phyloP scores from a whole-genome alignment of 345 rosid species.

The Cardamine occulta region DNA sequence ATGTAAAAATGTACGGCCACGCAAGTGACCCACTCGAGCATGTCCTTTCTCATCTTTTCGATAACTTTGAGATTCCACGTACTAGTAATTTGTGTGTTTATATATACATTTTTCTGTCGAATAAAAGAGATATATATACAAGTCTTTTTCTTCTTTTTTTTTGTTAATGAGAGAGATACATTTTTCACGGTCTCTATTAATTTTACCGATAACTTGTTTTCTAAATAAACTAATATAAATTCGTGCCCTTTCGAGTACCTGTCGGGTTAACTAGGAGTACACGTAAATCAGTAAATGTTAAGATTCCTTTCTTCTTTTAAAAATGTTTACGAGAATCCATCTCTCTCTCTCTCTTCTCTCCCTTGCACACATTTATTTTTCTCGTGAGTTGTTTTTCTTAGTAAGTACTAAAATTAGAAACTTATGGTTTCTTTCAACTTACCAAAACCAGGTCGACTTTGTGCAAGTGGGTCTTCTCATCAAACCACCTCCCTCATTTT shows the following conservation, averaged over 20 bases:
- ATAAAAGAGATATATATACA: not conserved
- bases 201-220: constrained; percentile 19
- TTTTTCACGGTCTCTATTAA: constrained; percentile 25
- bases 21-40: constrained; percentile 26
- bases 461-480: constrained; percentile 41
- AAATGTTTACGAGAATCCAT: constrained; percentile 12
- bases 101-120: not conserved
- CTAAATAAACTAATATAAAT: not conserved
- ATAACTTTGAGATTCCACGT: constrained; percentile 43
- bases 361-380: not conserved
- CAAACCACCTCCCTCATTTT: constrained; percentile 1
- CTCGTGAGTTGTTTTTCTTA: constrained; percentile 29
- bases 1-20: constrained; percentile 34
- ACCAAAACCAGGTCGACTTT: constrained; percentile 39
- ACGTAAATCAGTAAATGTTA: constrained; percentile 28
- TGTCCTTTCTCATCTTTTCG: constrained; percentile 32
- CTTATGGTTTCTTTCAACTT: constrained; percentile 37
- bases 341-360: not conserved
- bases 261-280: constrained; percentile 25
- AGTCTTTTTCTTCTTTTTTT: not conserved
- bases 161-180: not conserved
- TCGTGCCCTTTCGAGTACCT: constrained; percentile 40
- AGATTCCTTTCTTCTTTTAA: constrained; percentile 38
- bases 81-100: not conserved
- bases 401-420: constrained; percentile 42